Evolutionary conservation across 805 yeast species (phyloP).

Genomic region (Lipomyces yamadae): DNA sequence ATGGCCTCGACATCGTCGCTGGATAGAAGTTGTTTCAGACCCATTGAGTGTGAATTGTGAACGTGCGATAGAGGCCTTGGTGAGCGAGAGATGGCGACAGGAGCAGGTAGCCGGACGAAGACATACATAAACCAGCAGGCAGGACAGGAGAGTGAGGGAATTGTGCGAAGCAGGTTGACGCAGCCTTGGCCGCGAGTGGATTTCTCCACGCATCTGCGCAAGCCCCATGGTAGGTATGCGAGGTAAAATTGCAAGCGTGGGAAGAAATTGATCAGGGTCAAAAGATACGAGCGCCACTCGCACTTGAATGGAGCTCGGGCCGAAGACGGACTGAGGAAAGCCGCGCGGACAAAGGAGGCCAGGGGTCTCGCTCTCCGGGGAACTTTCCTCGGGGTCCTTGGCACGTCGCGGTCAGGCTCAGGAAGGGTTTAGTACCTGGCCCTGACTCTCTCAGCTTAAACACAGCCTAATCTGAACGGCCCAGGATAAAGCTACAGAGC

Average conservation of each 20-base stretch:
- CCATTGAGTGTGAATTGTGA: not conserved
- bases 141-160: not conserved
- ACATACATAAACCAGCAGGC: not conserved
- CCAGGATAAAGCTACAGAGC: too few species aligned
- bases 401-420: not conserved
- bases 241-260: not conserved
- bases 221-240: conserved; percentile 3
- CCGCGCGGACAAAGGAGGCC: not conserved
- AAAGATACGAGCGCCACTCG: not conserved
- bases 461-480: too few species aligned
- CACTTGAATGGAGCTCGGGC: not conserved
- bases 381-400: not conserved
- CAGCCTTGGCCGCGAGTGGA: conserved; percentile 4
- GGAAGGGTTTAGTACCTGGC: not conserved
- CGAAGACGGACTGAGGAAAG: not conserved
- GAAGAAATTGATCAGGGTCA: not conserved
- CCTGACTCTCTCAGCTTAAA: not conserved
- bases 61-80: not conserved
- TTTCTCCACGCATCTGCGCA: conserved; percentile 4
- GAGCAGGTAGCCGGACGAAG: not conserved
- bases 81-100: not conserved
- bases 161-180: not conserved
- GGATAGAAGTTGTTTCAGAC: conserved; percentile 41
- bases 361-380: not conserved
- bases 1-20: conserved; percentile 58